Conservation (phyloP, 352 stramenopile species). For the Heterotrichella gracilis region DNA sequence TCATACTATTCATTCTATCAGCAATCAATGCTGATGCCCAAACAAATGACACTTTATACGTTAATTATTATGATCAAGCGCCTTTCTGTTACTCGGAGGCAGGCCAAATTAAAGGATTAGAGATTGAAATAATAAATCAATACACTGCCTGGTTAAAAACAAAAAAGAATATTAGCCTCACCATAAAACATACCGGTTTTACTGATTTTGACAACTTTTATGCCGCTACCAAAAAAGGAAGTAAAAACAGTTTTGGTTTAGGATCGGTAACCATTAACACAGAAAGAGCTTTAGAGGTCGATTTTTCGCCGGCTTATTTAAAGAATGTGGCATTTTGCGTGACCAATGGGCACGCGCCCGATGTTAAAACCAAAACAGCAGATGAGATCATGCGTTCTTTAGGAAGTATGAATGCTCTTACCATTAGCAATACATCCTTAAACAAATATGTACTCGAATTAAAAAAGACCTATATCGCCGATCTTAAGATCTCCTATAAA, state of each 20-base stretch:
- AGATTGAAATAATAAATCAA: background rate
- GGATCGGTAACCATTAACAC: background rate
- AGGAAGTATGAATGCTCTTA: background rate
- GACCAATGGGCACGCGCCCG: background rate
- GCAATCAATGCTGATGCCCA: too few species aligned
- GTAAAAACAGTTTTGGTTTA: background rate
- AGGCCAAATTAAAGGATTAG: background rate
- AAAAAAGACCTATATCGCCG: background rate
- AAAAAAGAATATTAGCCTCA: background rate
- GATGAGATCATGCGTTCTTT: background rate
- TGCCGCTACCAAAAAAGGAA: background rate
- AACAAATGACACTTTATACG: background rate
- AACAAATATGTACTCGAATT: background rate
- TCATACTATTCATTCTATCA: too few species aligned
- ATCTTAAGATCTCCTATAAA: background rate
- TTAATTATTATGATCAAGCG: background rate
- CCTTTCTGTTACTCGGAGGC: background rate
- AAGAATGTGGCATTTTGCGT: background rate
- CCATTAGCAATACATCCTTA: background rate
- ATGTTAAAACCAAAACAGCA: background rate
- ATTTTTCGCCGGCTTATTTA: background rate
- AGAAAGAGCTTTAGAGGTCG: background rate
- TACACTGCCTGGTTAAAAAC: background rate
- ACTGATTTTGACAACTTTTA: slow-evolving; percentile 4
- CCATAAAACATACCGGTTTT: background rate